Evolutionary conservation across 2,329 filamentous ascomycete species (phyloP).

Genomic region (Trichoderma sp.): DNA sequence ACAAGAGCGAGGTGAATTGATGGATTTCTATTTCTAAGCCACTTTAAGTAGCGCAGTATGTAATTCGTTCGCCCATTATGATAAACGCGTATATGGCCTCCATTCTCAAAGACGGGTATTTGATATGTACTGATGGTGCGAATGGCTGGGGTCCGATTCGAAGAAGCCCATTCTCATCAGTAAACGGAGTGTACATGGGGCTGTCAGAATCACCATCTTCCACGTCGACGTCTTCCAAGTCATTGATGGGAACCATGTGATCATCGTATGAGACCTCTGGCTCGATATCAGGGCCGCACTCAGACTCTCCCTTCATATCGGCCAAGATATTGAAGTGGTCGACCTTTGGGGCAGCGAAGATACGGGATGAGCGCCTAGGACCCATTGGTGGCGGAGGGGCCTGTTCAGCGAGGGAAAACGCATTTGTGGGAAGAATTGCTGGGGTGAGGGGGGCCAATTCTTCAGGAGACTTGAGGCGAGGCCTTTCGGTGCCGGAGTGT

Average conservation of each 20-base stretch:
- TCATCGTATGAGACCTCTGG: neutral
- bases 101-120: neutral
- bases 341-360: neutral
- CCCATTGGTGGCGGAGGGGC: neutral
- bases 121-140: neutral
- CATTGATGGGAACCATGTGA: neutral
- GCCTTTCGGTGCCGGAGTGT: neutral
- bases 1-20: neutral
- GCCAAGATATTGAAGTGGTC: neutral
- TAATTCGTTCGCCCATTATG: neutral
- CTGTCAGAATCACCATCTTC: no score
- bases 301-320: neutral
- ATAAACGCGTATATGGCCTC: no score
- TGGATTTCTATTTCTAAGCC: no score
- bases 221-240: no score
- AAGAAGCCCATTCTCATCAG: neutral
- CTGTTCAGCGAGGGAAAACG: neutral
- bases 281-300: neutral
- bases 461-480: neutral
- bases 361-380: neutral
- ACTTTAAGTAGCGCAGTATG: neutral
- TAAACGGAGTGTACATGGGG: constrained; percentile 1
- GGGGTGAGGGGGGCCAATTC: neutral
- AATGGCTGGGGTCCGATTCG: neutral
- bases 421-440: neutral